phyloP scores from a whole-genome alignment of 2,329 filamentous ascomycete species.

The Emergomyces orientalis region DNA sequence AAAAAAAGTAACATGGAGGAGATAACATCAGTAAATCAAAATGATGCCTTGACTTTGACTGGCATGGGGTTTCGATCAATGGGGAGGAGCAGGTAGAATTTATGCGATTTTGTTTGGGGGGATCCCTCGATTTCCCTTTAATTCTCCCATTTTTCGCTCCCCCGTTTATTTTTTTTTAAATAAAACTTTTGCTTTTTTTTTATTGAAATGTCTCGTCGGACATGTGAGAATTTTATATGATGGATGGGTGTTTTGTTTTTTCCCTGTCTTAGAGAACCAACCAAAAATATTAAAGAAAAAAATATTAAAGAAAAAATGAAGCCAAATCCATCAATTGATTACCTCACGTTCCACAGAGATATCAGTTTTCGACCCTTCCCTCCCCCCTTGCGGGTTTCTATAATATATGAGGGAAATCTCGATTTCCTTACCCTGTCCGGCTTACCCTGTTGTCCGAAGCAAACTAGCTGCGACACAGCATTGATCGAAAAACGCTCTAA shows the following conservation, averaged over 20 bases:
- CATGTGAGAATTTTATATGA: not conserved
- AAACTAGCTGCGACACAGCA: too few species aligned
- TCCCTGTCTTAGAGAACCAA: not conserved
- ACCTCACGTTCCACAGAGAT: too few species aligned
- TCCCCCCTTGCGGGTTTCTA: too few species aligned
- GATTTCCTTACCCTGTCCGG: too few species aligned
- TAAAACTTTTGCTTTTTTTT: not conserved
- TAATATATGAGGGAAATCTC: too few species aligned
- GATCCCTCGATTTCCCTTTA: not conserved
- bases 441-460: too few species aligned
- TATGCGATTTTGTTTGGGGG: not conserved
- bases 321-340: too few species aligned
- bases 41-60: not conserved
- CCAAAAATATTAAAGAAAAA: not conserved
- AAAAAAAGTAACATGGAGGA: not conserved
- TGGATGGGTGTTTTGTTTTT: not conserved
- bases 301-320: not conserved
- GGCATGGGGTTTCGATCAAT: not conserved
- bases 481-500: too few species aligned
- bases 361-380: too few species aligned
- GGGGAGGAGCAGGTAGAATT: too few species aligned
- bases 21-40: not conserved
- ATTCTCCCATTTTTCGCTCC: not conserved
- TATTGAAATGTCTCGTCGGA: not conserved
- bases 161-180: not conserved